These are phyloP conservation scores for Blepharisma stoltei DNA, from an alignment of 73 alveolate genomes.

Conservation along the genomic window DNA sequence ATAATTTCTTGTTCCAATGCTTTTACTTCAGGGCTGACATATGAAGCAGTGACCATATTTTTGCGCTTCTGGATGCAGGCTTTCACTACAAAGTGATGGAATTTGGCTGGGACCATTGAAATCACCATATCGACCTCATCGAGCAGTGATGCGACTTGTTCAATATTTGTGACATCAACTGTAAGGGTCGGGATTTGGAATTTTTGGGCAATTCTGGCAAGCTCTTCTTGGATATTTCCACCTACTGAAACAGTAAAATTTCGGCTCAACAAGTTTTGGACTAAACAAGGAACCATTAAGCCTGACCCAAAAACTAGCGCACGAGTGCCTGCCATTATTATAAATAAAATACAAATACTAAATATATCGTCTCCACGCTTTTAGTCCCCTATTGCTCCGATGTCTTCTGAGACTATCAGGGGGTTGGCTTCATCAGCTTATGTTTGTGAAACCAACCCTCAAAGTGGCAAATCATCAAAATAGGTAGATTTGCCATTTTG, in stretches of 20 bases:
- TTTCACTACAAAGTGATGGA: constrained; percentile 50
- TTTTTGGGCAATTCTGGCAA: background rate
- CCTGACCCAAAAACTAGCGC: constrained; percentile 25
- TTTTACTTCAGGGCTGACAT: constrained; percentile 51
- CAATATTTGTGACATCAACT: background rate
- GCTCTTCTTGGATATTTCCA: constrained; percentile 3
- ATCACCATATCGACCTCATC: constrained; percentile 39
- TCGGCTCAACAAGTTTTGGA: background rate
- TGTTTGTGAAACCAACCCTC: too few species aligned
- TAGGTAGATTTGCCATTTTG: too few species aligned
- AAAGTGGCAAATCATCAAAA: too few species aligned
- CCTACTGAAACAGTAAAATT: background rate
- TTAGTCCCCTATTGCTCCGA: too few species aligned
- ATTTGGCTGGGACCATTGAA: constrained; percentile 62
- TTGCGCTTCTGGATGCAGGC: constrained; percentile 47
- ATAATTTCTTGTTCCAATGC: constrained; percentile 45
- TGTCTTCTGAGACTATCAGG: too few species aligned
- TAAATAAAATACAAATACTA: background rate
- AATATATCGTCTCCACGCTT: too few species aligned
- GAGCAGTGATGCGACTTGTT: background rate
- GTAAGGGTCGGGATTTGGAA: background rate
- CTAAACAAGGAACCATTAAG: constrained; percentile 15
- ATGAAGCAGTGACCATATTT: constrained; percentile 56
- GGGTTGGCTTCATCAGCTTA: too few species aligned
- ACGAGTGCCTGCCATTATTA: background rate